These are phyloP conservation scores for Persicaria maculosa DNA, from an alignment of 148 eudicot species.

Conservation along the genomic window DNA sequence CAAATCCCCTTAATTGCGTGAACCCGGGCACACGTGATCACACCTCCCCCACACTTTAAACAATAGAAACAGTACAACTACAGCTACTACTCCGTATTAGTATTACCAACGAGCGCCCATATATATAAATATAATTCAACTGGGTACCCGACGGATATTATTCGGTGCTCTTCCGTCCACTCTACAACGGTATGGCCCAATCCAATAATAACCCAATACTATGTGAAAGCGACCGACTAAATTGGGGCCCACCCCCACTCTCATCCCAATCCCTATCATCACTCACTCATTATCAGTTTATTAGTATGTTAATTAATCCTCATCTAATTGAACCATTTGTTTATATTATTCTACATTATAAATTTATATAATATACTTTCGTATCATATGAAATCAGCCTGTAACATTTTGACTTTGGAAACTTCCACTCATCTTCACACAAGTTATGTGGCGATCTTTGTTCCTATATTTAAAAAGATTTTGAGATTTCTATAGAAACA, in stretches of 20 bases:
- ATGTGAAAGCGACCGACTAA: slow-evolving; percentile 4
- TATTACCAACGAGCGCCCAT: not conserved
- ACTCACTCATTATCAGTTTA: not conserved
- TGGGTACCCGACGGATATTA: not conserved
- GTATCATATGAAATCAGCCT: too few relatives aligned
- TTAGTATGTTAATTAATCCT: not conserved
- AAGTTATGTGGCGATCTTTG: too few relatives aligned
- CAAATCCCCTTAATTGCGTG: not conserved
- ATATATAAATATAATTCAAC: not conserved
- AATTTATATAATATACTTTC: too few relatives aligned
- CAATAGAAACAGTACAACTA: not conserved
- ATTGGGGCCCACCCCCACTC: slow-evolving; percentile 1
- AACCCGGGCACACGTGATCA: slow-evolving; percentile 4
- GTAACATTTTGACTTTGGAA: too few relatives aligned
- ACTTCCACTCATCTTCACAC: too few relatives aligned
- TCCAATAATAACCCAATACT: not conserved
- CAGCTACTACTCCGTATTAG: too few relatives aligned
- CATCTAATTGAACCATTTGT: not conserved
- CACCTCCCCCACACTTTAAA: not conserved
- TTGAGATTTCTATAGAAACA: too few relatives aligned
- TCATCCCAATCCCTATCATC: not conserved
- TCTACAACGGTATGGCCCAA: not conserved
- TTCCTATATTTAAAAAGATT: too few relatives aligned
- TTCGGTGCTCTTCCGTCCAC: not conserved
- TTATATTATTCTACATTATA: too few relatives aligned